These are phyloP conservation scores for Helichrysum umbraculigerum DNA, from an alignment of 129 eudicot genomes.

Conservation along the genomic window DNA sequence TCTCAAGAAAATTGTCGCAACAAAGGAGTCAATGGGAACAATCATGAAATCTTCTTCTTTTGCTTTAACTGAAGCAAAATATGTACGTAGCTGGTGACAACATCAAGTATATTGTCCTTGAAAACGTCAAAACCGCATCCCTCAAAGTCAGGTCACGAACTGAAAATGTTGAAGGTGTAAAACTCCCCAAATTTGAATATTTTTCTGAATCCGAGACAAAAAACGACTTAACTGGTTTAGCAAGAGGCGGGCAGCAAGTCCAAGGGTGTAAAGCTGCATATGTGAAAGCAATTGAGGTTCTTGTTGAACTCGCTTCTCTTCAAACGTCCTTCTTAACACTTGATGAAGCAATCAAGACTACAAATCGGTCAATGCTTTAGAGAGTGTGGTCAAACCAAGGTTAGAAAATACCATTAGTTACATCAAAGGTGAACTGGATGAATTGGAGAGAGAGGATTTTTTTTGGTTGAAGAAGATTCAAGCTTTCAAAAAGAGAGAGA, in stretches of 20 bases:
- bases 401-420: conserved; percentile 74
- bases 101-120: conserved; percentile 69
- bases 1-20: conserved; percentile 70
- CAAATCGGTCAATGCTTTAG: conserved; percentile 86
- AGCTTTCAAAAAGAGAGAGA: conserved; percentile 78
- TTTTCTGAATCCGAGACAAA: conserved; percentile 76
- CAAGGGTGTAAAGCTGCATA: conserved; percentile 82
- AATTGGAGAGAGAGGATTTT: too few relatives aligned
- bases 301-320: conserved; percentile 81
- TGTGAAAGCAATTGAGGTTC: conserved; percentile 83
- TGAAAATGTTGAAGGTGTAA: conserved; percentile 87
- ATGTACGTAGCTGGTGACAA: conserved; percentile 94
- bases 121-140: conserved; percentile 74
- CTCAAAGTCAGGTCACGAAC: conserved; percentile 71
- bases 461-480: conserved; percentile 83
- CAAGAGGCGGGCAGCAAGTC: conserved; percentile 96
- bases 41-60: conserved; percentile 79
- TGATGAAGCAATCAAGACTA: conserved; percentile 87
- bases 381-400: conserved; percentile 81
- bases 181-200: conserved; percentile 81
- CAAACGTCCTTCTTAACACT: conserved; percentile 87
- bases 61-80: conserved; percentile 85
- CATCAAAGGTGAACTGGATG: conserved; percentile 81
- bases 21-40: conserved; percentile 92
- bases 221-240: conserved; percentile 87